phyloP scores from a whole-genome alignment of 1,284 basidiomycete genomes.

The Malassezia furfur region DNA sequence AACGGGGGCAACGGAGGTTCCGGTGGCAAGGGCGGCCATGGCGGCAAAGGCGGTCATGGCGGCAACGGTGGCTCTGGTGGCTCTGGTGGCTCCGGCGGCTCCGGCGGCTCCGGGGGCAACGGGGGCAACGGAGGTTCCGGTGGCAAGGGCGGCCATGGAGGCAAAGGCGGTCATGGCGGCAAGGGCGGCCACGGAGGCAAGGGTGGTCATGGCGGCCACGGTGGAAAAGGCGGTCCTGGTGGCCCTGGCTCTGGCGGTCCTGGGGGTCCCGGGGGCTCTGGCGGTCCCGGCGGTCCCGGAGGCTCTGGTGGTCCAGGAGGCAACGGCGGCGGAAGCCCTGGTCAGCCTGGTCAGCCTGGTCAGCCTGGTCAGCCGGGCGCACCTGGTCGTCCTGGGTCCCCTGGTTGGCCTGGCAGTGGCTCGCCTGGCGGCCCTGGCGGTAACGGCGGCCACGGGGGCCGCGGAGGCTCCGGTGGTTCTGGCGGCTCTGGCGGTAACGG shows the following conservation, averaged over 20 bases:
- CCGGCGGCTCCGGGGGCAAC: too few relatives aligned
- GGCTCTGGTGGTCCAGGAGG: neutral
- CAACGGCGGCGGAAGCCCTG: neutral
- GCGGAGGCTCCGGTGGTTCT: neutral
- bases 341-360: too few relatives aligned
- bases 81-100: too few relatives aligned
- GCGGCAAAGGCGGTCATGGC: constrained; percentile 5
- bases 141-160: constrained; percentile 7
- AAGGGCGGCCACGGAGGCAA: constrained; percentile 12
- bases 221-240: neutral
- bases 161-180: constrained; percentile 4
- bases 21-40: neutral
- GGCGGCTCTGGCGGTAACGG: neutral
- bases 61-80: neutral
- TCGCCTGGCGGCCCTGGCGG: constrained; percentile 11
- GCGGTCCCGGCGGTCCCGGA: constrained; percentile 5
- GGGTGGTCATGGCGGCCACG: constrained; percentile 10
- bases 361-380: too few relatives aligned
- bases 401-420: too few relatives aligned
- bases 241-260: constrained; percentile 6
- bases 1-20: neutral
- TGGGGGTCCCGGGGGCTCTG: constrained; percentile 7
- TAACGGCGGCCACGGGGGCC: neutral
- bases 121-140: neutral
- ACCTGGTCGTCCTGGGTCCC: too few relatives aligned